Base-by-base conservation (phyloP, 2,329 filamentous ascomycete species). In the Beauveria australis region DNA sequence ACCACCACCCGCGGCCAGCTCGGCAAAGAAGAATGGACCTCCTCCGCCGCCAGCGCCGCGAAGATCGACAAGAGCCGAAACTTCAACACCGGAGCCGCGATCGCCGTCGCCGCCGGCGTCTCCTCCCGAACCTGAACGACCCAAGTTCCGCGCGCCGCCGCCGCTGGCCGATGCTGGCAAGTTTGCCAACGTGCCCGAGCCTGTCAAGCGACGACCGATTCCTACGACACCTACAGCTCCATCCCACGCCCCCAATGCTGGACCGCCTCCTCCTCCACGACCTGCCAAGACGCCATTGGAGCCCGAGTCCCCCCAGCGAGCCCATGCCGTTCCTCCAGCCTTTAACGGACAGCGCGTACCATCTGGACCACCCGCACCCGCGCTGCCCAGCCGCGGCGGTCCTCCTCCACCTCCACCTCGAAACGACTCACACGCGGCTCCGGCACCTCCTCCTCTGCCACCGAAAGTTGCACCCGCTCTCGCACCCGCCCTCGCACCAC, bases 131-230 rank as follows among this genome's bases (percentile, higher is more conserved):
- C 55, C 61, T 8, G 41, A 47, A 24, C 82, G 87, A 56, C 84
- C 85, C 9, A 82, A 81, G 67, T 97, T 96, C 76, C 83, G 86
- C 65, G 93, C 91, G 9, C 94, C 94, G 51, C 94, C 94, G 40
- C 90, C 93, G 2, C 76, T 97, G 62, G 85, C 91, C 60, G 92
- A 96, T 72, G 94, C 94, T 61, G 94, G 94, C 43, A 96, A 91
- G 74, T 94, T 85, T 70, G 91, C 89, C 3, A 80, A 87, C 75
- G 81, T 72, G 67, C 78, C 69, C 73, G 54, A 60, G 37, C 53
- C 60, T 5, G 59, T 61, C 12, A 62, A 71, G 28, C 56, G 56
- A 19, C 66, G 69, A 30, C 65, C 68, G 16, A 68, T 67, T 46
- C 67, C 70, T 28, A 64, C 64, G n/a, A 63, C 69, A 43, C 63